Conservation (phyloP, 2,329 filamentous ascomycete species). For the Sarocladiaceae sp. region DNA sequence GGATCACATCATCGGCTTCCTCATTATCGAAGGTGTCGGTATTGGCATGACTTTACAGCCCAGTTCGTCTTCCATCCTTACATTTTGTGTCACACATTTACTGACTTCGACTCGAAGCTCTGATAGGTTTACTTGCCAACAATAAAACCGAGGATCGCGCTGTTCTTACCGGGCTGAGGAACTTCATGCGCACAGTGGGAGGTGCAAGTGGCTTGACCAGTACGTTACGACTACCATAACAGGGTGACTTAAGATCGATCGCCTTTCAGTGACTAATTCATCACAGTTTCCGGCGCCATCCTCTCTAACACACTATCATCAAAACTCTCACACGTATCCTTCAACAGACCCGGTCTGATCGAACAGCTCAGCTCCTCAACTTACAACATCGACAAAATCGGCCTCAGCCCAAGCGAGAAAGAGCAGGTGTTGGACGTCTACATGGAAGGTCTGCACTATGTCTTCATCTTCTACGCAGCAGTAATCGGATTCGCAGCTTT, state of each 20-base stretch:
- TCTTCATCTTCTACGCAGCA: slow-evolving; percentile 19
- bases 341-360: slow-evolving; percentile 15
- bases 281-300: slow-evolving; percentile 19
- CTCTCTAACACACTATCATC: slow-evolving; percentile 14
- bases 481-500: background rate
- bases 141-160: slow-evolving; percentile 29
- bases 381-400: slow-evolving; percentile 17
- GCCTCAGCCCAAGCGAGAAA: slow-evolving; percentile 14
- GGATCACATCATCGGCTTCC: slow-evolving; percentile 23
- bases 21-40: slow-evolving; percentile 29
- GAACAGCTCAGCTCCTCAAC: slow-evolving; percentile 20
- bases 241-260: background rate
- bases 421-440: slow-evolving; percentile 20
- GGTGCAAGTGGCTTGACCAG: slow-evolving; percentile 15
- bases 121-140: slow-evolving; percentile 33
- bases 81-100: background rate
- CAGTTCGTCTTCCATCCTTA: slow-evolving; percentile 10
- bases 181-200: slow-evolving; percentile 32
- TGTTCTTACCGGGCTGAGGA: slow-evolving; percentile 32
- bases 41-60: slow-evolving; percentile 32
- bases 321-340: slow-evolving; percentile 19
- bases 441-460: slow-evolving; percentile 24
- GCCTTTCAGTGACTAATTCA: background rate
- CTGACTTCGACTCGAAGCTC: slow-evolving; percentile 11
- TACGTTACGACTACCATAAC: background rate